Evolutionary conservation across 805 yeast genomes (phyloP).

Genomic region (Wickerhamiella vanderwaltii): DNA sequence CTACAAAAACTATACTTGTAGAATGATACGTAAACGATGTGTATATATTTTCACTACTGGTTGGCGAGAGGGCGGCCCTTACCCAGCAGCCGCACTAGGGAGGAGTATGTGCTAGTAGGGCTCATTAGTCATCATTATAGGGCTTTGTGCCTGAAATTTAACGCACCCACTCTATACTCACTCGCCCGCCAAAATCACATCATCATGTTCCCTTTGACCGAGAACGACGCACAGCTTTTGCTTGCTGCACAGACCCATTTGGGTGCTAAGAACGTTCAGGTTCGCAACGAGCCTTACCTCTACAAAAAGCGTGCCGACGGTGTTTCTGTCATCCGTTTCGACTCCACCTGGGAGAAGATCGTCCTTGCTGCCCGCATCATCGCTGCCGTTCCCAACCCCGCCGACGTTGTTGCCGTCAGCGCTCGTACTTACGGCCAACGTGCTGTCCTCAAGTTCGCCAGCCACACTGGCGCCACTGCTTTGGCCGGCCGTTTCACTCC

Average conservation of each 20-base stretch:
- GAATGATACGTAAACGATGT: too few species aligned
- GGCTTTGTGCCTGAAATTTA: constrained; percentile 4
- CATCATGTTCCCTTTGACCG: constrained; percentile 44
- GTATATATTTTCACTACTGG: too few species aligned
- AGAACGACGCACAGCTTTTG: constrained; percentile 97
- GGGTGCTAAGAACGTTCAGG: constrained; percentile 99
- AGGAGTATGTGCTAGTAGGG: too few species aligned
- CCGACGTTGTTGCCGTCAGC: constrained; percentile 97
- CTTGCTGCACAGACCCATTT: constrained; percentile 99
- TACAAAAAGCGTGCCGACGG: constrained; percentile 84
- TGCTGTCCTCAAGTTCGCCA: constrained; percentile 98
- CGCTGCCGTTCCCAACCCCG: constrained; percentile 97
- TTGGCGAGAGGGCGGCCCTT: too few species aligned
- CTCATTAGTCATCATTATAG: constrained; percentile 1
- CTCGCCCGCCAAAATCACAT: constrained; percentile 7
- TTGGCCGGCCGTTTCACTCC: constrained; percentile 99
- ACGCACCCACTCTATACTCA: constrained; percentile 8
- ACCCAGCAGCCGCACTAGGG: too few species aligned
- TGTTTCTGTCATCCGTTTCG: constrained; percentile 95
- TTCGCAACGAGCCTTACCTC: constrained; percentile 28
- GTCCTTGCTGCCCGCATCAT: constrained; percentile 99
- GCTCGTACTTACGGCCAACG: constrained; percentile 99
- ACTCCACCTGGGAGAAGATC: constrained; percentile 99
- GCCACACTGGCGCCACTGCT: constrained; percentile 99
- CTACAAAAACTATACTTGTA: too few species aligned